Base-by-base conservation (phyloP, 1,139 yeast genomes). In the Ogataea hybrid region DNA sequence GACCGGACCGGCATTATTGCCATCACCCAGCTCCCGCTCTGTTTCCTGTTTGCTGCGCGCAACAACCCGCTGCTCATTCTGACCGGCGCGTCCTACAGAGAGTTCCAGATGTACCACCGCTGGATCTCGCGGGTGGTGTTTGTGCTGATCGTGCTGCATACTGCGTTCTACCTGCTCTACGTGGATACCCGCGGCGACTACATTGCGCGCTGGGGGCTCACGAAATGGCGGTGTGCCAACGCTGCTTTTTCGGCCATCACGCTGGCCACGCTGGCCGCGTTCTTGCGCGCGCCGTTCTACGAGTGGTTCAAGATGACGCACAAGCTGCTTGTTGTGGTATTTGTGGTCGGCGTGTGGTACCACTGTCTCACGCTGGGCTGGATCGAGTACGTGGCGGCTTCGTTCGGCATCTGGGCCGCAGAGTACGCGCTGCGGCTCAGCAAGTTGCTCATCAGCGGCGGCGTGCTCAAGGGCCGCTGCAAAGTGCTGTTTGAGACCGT, bases 1-100 rank as follows among this genome's bases (percentile, higher is more conserved):
- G 83, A 77, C 38, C 68, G 90, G 48, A 63, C 83, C 0, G 84
- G 87, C 23, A 69, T 80, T 25, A 57, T 82, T 30, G 71, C 79
- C 3, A 71, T 81, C 35, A 70, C 72, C 20, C 69, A 79, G 52
- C 57, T 79, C 51, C 88, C 89, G 0, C 52, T 79, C 10, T 53
- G 80, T 20, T 68, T 78, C 32, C 52, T 81, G 29, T 79, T 81
- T 62, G 82, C 81, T 0, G 81, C 85, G 0, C 66, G 89, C 48
- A 83, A 81, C 57, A 81, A 81, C 56, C 61, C 81, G 39, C 57
- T 81, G 28, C 72, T 76, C 46, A 67, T 70, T 64, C 37, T 77
- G 5, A 80, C 87, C 0, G 77, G 84, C 17, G 72, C 84, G 77
- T 73, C 80, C 28, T 77, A 74, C 52, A 70, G 82, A 14, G 71